Conservation (phyloP, 1,139 yeast species). For the Debaryomyces udenii region DNA sequence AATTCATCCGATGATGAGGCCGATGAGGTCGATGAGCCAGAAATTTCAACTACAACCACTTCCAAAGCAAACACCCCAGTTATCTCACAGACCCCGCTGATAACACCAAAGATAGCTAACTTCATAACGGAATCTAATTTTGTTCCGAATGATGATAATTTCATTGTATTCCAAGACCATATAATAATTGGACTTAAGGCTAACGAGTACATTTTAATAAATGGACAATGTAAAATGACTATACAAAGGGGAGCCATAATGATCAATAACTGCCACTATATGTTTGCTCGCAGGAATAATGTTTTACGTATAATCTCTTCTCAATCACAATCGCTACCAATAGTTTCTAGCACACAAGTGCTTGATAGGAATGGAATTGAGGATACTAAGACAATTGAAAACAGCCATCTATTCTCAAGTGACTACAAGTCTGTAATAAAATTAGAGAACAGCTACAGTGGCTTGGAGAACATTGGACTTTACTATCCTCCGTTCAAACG, state of each 20-base stretch:
- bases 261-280: conserved; percentile 55
- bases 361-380: conserved; percentile 30
- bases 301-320: conserved; percentile 50
- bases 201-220: conserved; percentile 53
- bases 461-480: conserved; percentile 49
- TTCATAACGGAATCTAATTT: conserved; percentile 31
- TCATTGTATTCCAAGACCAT: conserved; percentile 31
- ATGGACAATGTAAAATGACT: conserved; percentile 59
- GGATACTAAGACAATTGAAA: conserved; percentile 28
- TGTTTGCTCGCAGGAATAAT: conserved; percentile 31
- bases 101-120: conserved; percentile 10
- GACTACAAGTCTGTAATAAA: conserved; percentile 49
- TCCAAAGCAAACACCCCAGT: conserved; percentile 6
- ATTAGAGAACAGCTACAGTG: conserved; percentile 40
- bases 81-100: conserved; percentile 8
- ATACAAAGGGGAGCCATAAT: conserved; percentile 63
- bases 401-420: conserved; percentile 36
- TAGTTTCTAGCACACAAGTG: conserved; percentile 53
- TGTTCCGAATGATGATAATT: conserved; percentile 38
- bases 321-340: conserved; percentile 55
- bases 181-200: conserved; percentile 46
- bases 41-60: conserved; percentile 7
- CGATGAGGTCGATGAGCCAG: conserved; percentile 16
- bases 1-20: conserved; percentile 31
- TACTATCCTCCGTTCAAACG: conserved; percentile 55